Conservation (phyloP, 2,329 filamentous ascomycete genomes). For the Myriosclerotinia curreyana region DNA sequence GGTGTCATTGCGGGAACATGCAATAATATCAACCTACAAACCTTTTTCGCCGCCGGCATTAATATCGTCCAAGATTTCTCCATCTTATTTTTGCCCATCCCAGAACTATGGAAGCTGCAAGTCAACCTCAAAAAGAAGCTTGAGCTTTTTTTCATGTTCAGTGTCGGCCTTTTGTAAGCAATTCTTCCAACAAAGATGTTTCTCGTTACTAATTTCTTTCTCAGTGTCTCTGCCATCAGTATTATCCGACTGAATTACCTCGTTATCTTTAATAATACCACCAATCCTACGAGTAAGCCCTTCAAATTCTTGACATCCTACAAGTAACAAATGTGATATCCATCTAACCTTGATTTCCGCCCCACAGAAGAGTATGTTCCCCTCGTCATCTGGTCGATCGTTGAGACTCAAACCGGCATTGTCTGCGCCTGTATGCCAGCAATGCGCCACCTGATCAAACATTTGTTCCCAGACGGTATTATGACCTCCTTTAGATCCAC, state of each 20-base stretch:
- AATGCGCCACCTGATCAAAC: neutral
- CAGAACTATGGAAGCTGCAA: conserved; percentile 44
- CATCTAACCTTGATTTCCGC: neutral
- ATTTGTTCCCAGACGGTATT: neutral
- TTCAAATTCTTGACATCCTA: neutral
- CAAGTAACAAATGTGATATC: neutral
- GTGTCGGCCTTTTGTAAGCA: conserved; percentile 44
- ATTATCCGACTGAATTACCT: conserved; percentile 12
- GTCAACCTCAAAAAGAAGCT: conserved; percentile 49
- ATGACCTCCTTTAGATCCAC: no score
- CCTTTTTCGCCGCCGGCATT: conserved; percentile 50
- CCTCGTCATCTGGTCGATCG: conserved; percentile 29
- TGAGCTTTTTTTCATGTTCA: conserved; percentile 50
- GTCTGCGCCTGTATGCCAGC: neutral
- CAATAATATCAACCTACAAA: conserved; percentile 48
- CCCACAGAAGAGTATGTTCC: conserved; percentile 26
- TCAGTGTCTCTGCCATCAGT: conserved; percentile 12
- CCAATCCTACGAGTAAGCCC: conserved; percentile 16
- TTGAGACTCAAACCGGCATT: conserved; percentile 27
- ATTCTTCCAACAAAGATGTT: neutral
- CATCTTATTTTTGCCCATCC: conserved; percentile 51
- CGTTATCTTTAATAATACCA: conserved; percentile 9
- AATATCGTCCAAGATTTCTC: conserved; percentile 52
- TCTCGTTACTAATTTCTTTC: neutral
- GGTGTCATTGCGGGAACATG: conserved; percentile 47